Evolutionary conservation across 202 grass and related monocot genomes (phyloP).

Genomic region (Hordeum pubiflorum): DNA sequence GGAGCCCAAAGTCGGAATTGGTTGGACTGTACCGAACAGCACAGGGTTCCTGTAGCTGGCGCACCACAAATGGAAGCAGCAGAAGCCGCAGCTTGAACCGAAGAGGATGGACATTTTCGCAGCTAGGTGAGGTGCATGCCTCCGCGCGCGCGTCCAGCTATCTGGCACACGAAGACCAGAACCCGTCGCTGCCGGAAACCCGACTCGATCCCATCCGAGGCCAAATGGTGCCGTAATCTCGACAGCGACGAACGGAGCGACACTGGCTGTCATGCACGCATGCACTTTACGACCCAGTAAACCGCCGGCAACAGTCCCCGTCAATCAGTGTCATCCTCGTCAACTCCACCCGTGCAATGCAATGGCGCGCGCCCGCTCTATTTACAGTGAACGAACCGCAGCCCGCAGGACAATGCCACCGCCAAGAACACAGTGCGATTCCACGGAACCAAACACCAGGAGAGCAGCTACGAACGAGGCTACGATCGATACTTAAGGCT

Average conservation of each 20-base stretch:
- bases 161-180: background rate
- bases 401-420: background rate
- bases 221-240: background rate
- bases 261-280: background rate
- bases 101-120: background rate
- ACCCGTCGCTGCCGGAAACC: background rate
- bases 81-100: background rate
- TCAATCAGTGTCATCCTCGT: background rate
- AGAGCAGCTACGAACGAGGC: background rate
- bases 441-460: background rate
- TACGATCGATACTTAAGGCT: background rate
- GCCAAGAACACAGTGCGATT: background rate
- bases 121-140: background rate
- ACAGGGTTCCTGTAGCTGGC: background rate
- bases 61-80: background rate
- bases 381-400: background rate
- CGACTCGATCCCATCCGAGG: background rate
- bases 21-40: too few species aligned
- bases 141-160: background rate
- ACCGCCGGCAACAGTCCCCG: background rate
- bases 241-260: background rate
- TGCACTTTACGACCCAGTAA: background rate
- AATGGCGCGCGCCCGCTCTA: background rate
- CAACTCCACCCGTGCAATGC: background rate
- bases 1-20: too few species aligned